Percentiles rank a stretch among this genome's conserved stretches.
Evolutionary conservation across 306 rosid genomes (phyloP).

Genomic region (Hylodesmum podocarpum): DNA sequence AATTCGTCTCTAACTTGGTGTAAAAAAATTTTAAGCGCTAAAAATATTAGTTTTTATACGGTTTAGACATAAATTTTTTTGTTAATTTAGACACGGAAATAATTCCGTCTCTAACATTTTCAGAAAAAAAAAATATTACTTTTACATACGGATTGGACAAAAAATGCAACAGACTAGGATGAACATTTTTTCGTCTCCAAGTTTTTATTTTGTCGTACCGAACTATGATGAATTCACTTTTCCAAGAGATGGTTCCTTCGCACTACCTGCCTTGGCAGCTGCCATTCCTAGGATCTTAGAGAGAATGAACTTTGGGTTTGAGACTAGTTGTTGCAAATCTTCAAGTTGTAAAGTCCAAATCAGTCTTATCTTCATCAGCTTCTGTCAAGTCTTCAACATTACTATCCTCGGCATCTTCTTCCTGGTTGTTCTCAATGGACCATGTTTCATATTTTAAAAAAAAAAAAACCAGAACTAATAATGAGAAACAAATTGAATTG

Average conservation of each 20-base stretch:
- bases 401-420: constrained; percentile 58
- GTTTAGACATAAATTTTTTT: no score
- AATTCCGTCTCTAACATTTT: no score
- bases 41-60: no score
- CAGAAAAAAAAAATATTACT: no score
- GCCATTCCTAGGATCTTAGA: constrained; percentile 71
- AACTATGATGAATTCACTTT: constrained; percentile 57
- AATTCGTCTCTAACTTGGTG: no score
- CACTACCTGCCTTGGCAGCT: constrained; percentile 55
- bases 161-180: no score
- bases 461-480: neutral
- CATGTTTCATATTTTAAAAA: constrained; percentile 45
- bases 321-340: constrained; percentile 78
- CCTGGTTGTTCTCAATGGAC: constrained; percentile 57
- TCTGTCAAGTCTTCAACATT: constrained; percentile 76
- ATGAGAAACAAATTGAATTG: neutral
- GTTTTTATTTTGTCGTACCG: no score
- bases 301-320: constrained; percentile 74
- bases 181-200: no score
- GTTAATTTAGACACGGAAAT: no score
- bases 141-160: no score
- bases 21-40: no score
- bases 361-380: constrained; percentile 91
- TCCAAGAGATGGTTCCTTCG: constrained; percentile 46
- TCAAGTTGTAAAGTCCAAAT: constrained; percentile 95